Percentiles rank a stretch among this genome's conserved stretches.
Conservation (phyloP, 805 yeast genomes). For the Lipomyces chichibuensis region DNA sequence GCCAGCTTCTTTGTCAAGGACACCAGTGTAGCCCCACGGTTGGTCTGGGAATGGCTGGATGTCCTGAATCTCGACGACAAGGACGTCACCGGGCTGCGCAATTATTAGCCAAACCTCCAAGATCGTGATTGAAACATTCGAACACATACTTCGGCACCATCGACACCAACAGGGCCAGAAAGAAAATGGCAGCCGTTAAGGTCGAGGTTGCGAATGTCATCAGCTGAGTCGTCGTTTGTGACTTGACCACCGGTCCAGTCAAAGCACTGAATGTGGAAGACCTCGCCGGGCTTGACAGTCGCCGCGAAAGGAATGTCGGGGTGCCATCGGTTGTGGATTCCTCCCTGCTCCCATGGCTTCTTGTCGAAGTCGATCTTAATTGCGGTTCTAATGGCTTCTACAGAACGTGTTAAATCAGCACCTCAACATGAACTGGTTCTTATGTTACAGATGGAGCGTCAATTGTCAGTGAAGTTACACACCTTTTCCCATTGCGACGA, state of each 20-base stretch:
- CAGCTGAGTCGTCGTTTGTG: slow-evolving; percentile 52
- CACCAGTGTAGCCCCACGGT: slow-evolving; percentile 59
- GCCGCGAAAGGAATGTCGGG: slow-evolving; percentile 51
- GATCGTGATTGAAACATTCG: not conserved
- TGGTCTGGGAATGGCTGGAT: slow-evolving; percentile 56
- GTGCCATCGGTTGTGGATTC: slow-evolving; percentile 58
- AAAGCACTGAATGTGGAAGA: slow-evolving; percentile 54
- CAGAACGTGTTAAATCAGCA: not conserved
- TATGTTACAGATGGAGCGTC: not conserved
- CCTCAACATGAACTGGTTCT: not conserved
- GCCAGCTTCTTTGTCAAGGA: slow-evolving; percentile 54
- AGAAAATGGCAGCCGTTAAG: slow-evolving; percentile 52
- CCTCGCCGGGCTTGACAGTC: slow-evolving; percentile 47
- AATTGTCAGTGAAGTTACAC: not conserved
- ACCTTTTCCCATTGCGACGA: slow-evolving; percentile 13
- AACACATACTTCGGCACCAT: slow-evolving; percentile 45
- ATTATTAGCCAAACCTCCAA: not conserved
- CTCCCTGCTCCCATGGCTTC: slow-evolving; percentile 53
- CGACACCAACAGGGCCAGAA: slow-evolving; percentile 55
- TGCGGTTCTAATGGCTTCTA: slow-evolving; percentile 44
- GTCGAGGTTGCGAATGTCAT: slow-evolving; percentile 53
- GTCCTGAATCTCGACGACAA: slow-evolving; percentile 55
- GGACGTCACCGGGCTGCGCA: slow-evolving; percentile 49
- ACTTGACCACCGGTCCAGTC: slow-evolving; percentile 63
- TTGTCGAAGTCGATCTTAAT: slow-evolving; percentile 50